Evolutionary conservation across 805 yeast species (phyloP).

Genomic region (Scheffersomyces stipitis): DNA sequence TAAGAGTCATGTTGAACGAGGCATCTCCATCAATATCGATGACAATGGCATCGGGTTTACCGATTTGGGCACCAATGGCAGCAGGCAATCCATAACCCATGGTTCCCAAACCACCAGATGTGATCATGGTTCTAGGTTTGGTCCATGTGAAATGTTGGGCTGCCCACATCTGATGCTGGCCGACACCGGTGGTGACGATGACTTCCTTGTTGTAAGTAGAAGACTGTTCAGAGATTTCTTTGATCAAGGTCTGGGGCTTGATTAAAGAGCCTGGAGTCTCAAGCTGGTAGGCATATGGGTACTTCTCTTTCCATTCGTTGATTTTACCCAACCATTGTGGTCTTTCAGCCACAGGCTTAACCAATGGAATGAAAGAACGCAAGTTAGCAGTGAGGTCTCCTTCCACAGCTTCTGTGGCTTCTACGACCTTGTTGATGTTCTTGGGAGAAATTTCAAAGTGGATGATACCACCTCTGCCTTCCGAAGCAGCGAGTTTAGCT

Average conservation of each 20-base stretch:
- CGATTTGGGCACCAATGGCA: conserved; percentile 98
- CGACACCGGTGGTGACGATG: conserved; percentile 95
- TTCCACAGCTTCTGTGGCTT: conserved; percentile 94
- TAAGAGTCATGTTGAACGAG: conserved; percentile 96
- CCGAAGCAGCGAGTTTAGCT: conserved; percentile 85
- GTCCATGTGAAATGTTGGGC: conserved; percentile 97
- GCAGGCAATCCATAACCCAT: conserved; percentile 98
- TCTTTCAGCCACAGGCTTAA: conserved; percentile 64
- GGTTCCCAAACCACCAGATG: conserved; percentile 99
- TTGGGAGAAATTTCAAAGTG: conserved; percentile 96
- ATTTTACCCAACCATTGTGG: conserved; percentile 77
- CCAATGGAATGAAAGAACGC: conserved; percentile 67
- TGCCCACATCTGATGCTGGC: conserved; percentile 99
- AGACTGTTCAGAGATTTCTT: conserved; percentile 74
- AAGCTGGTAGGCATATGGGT: conserved; percentile 77
- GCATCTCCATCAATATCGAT: conserved; percentile 99
- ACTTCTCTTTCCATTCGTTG: conserved; percentile 78
- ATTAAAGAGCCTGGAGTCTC: conserved; percentile 80
- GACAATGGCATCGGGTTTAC: conserved; percentile 90
- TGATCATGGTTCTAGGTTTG: conserved; percentile 86
- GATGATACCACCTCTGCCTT: conserved; percentile 90
- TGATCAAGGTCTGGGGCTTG: conserved; percentile 90
- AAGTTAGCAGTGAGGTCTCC: conserved; percentile 90
- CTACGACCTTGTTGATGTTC: conserved; percentile 96
- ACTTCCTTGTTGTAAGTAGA: conserved; percentile 65